A percentile compares a stretch with the other conserved stretches of the same genome.
These are phyloP conservation scores for Poronia punctata DNA, from an alignment of 495 filamentous ascomycete genomes.

Conservation along the genomic window DNA sequence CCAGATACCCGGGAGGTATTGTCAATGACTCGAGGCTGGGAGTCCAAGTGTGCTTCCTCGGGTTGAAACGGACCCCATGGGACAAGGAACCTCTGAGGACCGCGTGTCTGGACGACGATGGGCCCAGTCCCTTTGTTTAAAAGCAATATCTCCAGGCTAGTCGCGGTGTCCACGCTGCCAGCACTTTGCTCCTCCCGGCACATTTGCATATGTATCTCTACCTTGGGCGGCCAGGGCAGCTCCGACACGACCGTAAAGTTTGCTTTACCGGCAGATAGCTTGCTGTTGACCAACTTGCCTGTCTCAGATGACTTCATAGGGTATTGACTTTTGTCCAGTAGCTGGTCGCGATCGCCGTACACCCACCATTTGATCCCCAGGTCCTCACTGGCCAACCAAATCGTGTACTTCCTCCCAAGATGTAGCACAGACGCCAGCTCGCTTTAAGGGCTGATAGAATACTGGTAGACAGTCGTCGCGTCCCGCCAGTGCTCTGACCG, in stretches of 20 bases:
- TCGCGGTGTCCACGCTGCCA: constrained; percentile 4
- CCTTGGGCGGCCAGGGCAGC: constrained; percentile 14
- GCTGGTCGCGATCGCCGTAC: no score
- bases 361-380: no score
- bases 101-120: constrained; percentile 18
- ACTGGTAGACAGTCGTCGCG: constrained; percentile 16
- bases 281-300: constrained; percentile 18
- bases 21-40: no score
- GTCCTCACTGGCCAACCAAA: constrained; percentile 17
- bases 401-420: constrained; percentile 17
- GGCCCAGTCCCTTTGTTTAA: constrained; percentile 8
- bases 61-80: constrained; percentile 18
- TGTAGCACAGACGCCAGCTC: constrained; percentile 18
- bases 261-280: constrained; percentile 18
- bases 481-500: constrained; percentile 17
- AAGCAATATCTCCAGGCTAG: constrained; percentile 13
- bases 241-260: constrained; percentile 14
- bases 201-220: constrained; percentile 18
- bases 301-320: constrained; percentile 14
- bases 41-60: no score
- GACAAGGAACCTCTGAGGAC: constrained; percentile 14
- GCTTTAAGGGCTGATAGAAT: constrained; percentile 13
- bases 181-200: constrained; percentile 8
- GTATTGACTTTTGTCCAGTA: constrained; percentile 4
- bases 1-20: no score